Evolutionary conservation across 805 yeast species (phyloP).

Genomic region (Zygoascus ofunaensis): DNA sequence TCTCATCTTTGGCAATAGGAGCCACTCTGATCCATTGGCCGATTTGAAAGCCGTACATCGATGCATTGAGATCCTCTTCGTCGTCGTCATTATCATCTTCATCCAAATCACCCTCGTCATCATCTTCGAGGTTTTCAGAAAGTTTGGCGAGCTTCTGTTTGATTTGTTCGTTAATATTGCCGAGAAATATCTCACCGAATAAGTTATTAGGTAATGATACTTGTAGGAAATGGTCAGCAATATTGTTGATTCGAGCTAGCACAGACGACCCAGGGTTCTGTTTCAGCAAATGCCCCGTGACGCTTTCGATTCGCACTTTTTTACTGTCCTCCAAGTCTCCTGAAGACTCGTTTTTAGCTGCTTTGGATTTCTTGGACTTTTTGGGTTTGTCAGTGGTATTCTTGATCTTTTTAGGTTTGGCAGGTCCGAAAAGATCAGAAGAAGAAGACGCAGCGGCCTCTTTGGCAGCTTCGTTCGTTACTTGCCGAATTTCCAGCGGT

Average conservation of each 20-base stretch:
- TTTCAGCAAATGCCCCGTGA: constrained; percentile 48
- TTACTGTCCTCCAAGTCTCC: constrained; percentile 24
- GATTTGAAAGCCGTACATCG: constrained; percentile 47
- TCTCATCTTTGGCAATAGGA: constrained; percentile 46
- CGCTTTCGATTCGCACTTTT: constrained; percentile 36
- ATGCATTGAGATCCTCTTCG: constrained; percentile 33
- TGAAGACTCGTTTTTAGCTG: constrained; percentile 22
- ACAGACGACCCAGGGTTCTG: constrained; percentile 63
- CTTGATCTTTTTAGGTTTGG: constrained; percentile 27
- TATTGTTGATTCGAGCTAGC: constrained; percentile 62
- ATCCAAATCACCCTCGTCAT: constrained; percentile 30
- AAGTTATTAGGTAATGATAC: constrained; percentile 74
- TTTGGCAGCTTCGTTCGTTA: constrained; percentile 81
- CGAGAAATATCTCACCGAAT: constrained; percentile 67
- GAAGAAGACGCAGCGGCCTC: no score
- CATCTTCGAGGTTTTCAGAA: constrained; percentile 34
- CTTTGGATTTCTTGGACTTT: constrained; percentile 15
- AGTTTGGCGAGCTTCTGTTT: constrained; percentile 47
- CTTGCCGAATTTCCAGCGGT: constrained; percentile 85
- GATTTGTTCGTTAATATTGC: constrained; percentile 58
- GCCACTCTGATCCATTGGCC: constrained; percentile 87
- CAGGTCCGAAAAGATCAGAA: constrained; percentile 52
- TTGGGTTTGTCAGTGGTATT: constrained; percentile 12
- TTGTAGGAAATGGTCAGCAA: constrained; percentile 54
- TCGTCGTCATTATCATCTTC: constrained; percentile 31